Percentiles rank a stretch among this genome's conserved stretches.
Conservation (phyloP, 1,284 basidiomycete genomes). For the Taiwanofungus camphoratus region DNA sequence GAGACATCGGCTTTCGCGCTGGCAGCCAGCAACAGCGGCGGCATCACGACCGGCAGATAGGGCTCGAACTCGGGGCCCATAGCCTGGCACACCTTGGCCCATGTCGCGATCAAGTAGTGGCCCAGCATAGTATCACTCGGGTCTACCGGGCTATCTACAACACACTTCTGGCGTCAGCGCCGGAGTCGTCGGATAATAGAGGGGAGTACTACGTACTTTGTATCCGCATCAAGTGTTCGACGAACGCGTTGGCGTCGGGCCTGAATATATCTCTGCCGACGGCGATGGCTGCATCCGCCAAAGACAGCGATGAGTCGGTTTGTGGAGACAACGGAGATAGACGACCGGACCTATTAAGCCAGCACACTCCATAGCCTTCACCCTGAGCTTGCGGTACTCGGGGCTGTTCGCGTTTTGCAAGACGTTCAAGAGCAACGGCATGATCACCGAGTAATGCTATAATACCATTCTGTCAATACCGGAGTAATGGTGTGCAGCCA, state of each 20-base stretch:
- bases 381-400: conserved; percentile 62
- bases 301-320: not conserved
- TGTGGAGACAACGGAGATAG: not conserved
- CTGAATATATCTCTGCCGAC: conserved; percentile 74
- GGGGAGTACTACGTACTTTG: conserved; percentile 49
- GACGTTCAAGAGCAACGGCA: conserved; percentile 71
- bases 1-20: conserved; percentile 76
- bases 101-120: conserved; percentile 71
- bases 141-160: conserved; percentile 56
- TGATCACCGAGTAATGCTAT: conserved; percentile 69
- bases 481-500: not conserved
- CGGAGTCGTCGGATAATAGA: too few relatives aligned
- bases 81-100: conserved; percentile 80
- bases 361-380: conserved; percentile 84
- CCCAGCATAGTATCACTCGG: conserved; percentile 59
- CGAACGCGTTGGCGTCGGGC: conserved; percentile 66
- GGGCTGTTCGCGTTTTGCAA: conserved; percentile 61
- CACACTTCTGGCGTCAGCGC: not conserved
- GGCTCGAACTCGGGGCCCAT: conserved; percentile 79
- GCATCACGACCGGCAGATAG: conserved; percentile 79
- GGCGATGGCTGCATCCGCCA: conserved; percentile 76
- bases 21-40: conserved; percentile 67
- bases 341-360: conserved; percentile 60
- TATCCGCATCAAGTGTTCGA: conserved; percentile 70
- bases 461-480: not conserved